These are phyloP conservation scores for Solanum dulcamara DNA, from an alignment of 257 asterid genomes.

Conservation along the genomic window DNA sequence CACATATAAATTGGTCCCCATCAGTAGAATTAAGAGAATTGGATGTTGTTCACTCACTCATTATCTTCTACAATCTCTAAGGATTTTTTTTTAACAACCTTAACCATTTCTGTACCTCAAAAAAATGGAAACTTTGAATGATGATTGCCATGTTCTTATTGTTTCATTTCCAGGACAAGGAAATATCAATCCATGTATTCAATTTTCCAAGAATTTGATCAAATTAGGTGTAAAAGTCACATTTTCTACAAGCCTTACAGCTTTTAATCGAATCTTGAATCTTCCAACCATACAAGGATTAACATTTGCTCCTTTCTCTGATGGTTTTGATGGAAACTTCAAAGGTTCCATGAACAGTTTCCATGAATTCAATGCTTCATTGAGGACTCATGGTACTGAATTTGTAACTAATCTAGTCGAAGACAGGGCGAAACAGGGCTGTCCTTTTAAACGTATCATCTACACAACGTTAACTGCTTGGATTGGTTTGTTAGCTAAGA, in stretches of 20 bases:
- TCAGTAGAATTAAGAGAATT: not conserved
- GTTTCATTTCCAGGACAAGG: not conserved
- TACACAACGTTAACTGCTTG: slow-evolving; percentile 1
- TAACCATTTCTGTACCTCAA: no score
- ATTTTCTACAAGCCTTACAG: not conserved
- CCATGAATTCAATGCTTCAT: not conserved
- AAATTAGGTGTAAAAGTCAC: not conserved
- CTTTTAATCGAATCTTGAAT: not conserved
- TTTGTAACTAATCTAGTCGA: not conserved
- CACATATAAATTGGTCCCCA: not conserved
- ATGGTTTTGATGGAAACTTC: not conserved
- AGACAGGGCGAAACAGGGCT: not conserved
- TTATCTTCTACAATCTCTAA: not conserved
- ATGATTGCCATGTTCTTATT: not conserved
- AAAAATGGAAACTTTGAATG: not conserved
- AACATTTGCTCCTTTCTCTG: not conserved
- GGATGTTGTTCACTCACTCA: not conserved
- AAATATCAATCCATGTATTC: not conserved
- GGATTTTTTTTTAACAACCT: no score
- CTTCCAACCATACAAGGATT: not conserved
- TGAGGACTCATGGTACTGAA: not conserved
- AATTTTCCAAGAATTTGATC: not conserved
- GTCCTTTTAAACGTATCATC: not conserved
- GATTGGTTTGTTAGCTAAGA: not conserved
- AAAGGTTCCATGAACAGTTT: not conserved